These are phyloP conservation scores for Petunia axillaris DNA, from an alignment of 257 asterid species.

Conservation along the genomic window DNA sequence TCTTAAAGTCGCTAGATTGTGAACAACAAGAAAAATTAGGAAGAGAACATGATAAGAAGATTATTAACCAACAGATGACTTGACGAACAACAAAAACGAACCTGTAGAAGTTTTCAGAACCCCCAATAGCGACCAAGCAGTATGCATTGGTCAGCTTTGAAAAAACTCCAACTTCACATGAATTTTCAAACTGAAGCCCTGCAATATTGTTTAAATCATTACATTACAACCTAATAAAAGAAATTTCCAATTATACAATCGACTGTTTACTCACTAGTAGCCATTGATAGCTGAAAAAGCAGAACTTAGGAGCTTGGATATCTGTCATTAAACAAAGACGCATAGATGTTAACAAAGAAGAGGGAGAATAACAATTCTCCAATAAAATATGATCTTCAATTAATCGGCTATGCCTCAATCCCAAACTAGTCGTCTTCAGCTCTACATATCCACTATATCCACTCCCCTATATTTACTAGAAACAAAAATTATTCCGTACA, in stretches of 20 bases:
- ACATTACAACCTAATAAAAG: not conserved
- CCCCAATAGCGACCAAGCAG: constrained; percentile 92
- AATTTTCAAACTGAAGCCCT: constrained; percentile 94
- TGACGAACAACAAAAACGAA: not conserved
- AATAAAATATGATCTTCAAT: not conserved
- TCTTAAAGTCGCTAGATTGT: not conserved
- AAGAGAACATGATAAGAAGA: not conserved
- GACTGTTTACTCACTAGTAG: constrained; percentile 35
- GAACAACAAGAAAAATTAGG: not conserved
- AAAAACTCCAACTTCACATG: constrained; percentile 86
- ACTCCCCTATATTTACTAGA: not conserved
- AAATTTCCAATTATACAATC: not conserved
- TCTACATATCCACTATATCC: not conserved
- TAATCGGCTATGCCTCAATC: not conserved
- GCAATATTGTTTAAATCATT: constrained; percentile 5
- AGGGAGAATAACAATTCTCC: constrained; percentile 6
- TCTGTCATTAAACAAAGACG: constrained; percentile 6
- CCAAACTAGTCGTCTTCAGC: not conserved
- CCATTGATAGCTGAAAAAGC: constrained; percentile 26
- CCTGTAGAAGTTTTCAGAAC: constrained; percentile 97
- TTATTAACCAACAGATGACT: not conserved
- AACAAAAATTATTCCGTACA: not conserved
- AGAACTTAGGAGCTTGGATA: not conserved
- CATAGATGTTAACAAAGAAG: not conserved
- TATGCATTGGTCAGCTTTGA: constrained; percentile 95